Conservation (phyloP, 495 filamentous ascomycete species). For the Hypomontagnella submonticulosa region DNA sequence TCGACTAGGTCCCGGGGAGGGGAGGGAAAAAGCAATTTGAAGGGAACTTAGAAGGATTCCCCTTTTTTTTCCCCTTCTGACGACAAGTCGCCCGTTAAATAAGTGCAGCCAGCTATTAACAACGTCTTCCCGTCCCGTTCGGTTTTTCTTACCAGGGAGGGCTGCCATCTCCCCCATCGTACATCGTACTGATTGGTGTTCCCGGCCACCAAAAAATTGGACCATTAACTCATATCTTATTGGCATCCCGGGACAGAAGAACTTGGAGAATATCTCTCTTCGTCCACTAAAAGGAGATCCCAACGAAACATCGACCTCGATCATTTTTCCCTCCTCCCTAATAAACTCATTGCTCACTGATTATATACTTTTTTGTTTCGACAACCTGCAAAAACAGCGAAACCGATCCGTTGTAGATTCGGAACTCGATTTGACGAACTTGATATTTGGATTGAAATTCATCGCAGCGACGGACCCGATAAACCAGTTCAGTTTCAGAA, state of each 20-base stretch:
- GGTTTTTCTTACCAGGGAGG: conserved; percentile 28
- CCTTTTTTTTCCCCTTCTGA: conserved; percentile 33
- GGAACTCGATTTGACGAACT: conserved; percentile 12
- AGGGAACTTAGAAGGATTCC: conserved; percentile 30
- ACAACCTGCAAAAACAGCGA: not conserved
- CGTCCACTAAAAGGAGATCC: conserved; percentile 24
- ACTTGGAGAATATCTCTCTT: conserved; percentile 27
- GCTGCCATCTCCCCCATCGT: no score
- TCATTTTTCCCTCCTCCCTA: conserved; percentile 5
- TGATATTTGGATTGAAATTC: conserved; percentile 2
- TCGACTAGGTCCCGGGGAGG: conserved; percentile 25
- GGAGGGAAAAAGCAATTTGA: conserved; percentile 34
- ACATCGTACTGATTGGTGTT: conserved; percentile 29
- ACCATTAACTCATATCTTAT: conserved; percentile 41
- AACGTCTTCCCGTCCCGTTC: conserved; percentile 10
- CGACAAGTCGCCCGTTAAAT: conserved; percentile 19
- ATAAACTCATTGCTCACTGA: conserved; percentile 10
- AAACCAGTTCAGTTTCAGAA: conserved; percentile 27
- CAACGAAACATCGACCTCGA: conserved; percentile 16
- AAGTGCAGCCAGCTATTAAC: conserved; percentile 20
- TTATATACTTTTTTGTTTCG: conserved; percentile 19
- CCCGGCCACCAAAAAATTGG: conserved; percentile 35
- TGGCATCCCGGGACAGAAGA: conserved; percentile 18
- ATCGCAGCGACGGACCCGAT: conserved; percentile 6
- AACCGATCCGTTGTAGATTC: conserved; percentile 4